phyloP scores from a whole-genome alignment of 192 early-diverging fungal species.

The Backusella circina region DNA sequence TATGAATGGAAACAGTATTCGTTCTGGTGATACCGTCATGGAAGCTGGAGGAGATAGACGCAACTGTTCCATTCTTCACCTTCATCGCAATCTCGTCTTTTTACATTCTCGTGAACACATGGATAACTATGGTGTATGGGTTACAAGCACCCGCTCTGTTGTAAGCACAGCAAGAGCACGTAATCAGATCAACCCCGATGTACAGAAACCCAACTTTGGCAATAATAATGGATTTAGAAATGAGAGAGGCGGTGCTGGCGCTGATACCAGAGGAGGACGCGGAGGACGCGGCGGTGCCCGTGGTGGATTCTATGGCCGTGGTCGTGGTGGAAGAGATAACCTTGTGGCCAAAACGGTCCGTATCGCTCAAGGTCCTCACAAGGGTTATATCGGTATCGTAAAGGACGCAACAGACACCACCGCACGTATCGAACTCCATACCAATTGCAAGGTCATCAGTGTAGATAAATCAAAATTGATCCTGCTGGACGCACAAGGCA shows the following conservation, averaged over 20 bases:
- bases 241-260: constrained; percentile 17
- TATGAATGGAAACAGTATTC: constrained; percentile 49
- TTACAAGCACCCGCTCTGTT: constrained; percentile 62
- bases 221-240: constrained; percentile 8
- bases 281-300: constrained; percentile 46
- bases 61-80: constrained; percentile 74
- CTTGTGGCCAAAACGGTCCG: constrained; percentile 78
- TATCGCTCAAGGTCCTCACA: constrained; percentile 85
- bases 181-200: background rate
- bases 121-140: constrained; percentile 77
- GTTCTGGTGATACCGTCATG: constrained; percentile 70
- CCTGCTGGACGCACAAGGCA: constrained; percentile 53
- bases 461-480: constrained; percentile 76
- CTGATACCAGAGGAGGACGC: constrained; percentile 18
- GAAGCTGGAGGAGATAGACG: constrained; percentile 64
- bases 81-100: constrained; percentile 81
- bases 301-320: constrained; percentile 51
- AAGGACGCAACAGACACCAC: constrained; percentile 73
- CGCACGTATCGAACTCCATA: constrained; percentile 91
- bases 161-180: constrained; percentile 40
- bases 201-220: constrained; percentile 4
- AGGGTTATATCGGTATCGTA: constrained; percentile 96
- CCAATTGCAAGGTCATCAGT: constrained; percentile 76
- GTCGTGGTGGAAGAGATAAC: constrained; percentile 48
- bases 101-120: constrained; percentile 68